Percentiles rank a stretch among this genome's conserved stretches.
Conservation (phyloP, 2,329 filamentous ascomycete species). For the Trichoderma brevicompactum region DNA sequence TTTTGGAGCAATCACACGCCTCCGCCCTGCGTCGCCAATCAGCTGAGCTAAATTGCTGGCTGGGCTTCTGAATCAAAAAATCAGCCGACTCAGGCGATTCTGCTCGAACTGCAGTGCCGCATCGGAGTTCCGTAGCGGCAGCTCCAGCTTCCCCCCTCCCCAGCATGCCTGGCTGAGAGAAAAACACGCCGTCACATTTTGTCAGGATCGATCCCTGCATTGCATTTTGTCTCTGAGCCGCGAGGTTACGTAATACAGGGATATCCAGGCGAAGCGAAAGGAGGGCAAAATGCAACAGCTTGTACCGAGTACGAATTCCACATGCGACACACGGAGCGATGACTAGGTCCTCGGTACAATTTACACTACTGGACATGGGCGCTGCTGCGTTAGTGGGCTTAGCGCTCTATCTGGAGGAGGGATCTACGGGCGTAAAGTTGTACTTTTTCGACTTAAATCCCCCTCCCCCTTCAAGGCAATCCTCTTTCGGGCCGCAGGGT, state of each 20-base stretch:
- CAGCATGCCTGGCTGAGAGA: neutral
- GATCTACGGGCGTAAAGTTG: conserved; percentile 18
- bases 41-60: conserved; percentile 1
- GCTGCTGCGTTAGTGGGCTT: neutral
- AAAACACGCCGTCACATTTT: neutral
- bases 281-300: too few species aligned
- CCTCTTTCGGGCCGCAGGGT: conserved; percentile 23
- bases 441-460: conserved; percentile 21
- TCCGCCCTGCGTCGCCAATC: conserved; percentile 11
- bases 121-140: neutral
- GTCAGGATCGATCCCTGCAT: neutral
- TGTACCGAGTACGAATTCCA: too few species aligned
- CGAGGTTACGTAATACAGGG: conserved; percentile 4
- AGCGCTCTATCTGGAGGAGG: neutral
- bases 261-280: neutral
- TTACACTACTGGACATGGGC: too few species aligned
- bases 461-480: neutral
- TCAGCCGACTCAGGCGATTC: conserved; percentile 2
- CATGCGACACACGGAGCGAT: too few species aligned
- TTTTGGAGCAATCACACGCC: conserved; percentile 19
- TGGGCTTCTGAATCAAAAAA: neutral
- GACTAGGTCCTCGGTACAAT: too few species aligned
- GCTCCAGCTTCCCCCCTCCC: neutral
- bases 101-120: too few species aligned
- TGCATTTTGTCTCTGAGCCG: neutral